Evolutionary conservation across 306 rosid genomes (phyloP).

Genomic region (Coriaria nepalensis): DNA sequence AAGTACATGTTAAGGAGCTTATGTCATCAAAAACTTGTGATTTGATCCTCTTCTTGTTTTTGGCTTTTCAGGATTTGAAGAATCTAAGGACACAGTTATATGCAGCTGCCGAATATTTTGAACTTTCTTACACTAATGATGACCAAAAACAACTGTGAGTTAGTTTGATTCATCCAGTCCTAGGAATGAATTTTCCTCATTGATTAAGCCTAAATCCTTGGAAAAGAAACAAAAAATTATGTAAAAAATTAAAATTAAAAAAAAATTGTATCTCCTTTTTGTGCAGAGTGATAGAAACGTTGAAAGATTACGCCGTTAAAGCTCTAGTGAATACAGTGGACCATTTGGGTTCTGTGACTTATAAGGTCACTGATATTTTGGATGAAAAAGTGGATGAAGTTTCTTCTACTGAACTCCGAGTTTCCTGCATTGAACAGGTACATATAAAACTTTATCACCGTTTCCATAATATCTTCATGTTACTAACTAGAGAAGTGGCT

Average conservation of each 20-base stretch:
- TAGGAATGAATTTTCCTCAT: slow-evolving; percentile 1
- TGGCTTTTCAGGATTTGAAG: slow-evolving; percentile 70
- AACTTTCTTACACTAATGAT: slow-evolving; percentile 82
- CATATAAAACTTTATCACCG: slow-evolving; percentile 1
- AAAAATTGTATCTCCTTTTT: not conserved
- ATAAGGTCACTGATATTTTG: slow-evolving; percentile 79
- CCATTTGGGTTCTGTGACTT: slow-evolving; percentile 91
- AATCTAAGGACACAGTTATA: slow-evolving; percentile 80
- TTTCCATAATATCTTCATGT: not conserved
- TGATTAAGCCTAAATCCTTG: not conserved
- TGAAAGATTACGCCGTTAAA: slow-evolving; percentile 91
- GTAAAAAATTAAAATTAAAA: no score
- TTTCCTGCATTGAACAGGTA: slow-evolving; percentile 96
- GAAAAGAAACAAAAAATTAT: not conserved
- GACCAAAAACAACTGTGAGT: slow-evolving; percentile 92
- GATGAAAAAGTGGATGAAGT: slow-evolving; percentile 94
- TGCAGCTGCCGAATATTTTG: slow-evolving; percentile 96
- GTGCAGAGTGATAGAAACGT: slow-evolving; percentile 77
- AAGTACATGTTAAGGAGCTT: no score
- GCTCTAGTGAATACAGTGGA: slow-evolving; percentile 98
- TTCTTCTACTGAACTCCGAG: slow-evolving; percentile 70
- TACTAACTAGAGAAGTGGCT: not conserved
- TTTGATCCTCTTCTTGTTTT: slow-evolving; percentile 10
- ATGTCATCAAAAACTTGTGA: not conserved
- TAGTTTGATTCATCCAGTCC: slow-evolving; percentile 6